Percentiles rank a stretch among this genome's conserved stretches.
These are phyloP conservation scores for Furcasterigmium sp. DNA, from an alignment of 2,329 filamentous ascomycete species.

Conservation along the genomic window DNA sequence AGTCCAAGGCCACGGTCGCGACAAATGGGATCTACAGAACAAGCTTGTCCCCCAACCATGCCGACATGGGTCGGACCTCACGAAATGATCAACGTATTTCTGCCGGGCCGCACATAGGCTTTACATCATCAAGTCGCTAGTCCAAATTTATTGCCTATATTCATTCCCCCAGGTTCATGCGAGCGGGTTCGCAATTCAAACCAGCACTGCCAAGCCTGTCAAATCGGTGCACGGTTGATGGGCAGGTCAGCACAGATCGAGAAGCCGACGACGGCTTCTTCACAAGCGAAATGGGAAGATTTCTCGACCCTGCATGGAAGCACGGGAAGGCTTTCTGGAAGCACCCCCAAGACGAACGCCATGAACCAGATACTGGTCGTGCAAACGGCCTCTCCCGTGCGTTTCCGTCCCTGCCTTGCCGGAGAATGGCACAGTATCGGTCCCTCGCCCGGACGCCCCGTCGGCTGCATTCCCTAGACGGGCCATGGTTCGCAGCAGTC, in stretches of 20 bases:
- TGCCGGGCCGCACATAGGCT: too few relatives aligned
- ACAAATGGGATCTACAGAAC: too few relatives aligned
- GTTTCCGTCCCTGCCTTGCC: constrained; percentile 3
- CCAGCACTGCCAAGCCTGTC: neutral
- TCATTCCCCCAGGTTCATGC: constrained; percentile 4
- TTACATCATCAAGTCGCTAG: too few relatives aligned
- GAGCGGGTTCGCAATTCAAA: neutral
- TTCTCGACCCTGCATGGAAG: neutral
- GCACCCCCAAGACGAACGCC: neutral
- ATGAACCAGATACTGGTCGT: neutral
- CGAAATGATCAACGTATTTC: too few relatives aligned
- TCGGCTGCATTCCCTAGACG: constrained; percentile 2
- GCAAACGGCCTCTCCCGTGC: constrained; percentile 2
- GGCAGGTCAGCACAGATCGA: neutral
- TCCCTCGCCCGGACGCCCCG: neutral
- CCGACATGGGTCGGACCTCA: too few relatives aligned
- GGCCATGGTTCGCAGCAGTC: too few relatives aligned
- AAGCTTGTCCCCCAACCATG: too few relatives aligned
- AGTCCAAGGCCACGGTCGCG: too few relatives aligned
- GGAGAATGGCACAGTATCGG: constrained; percentile 2
- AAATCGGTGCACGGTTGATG: constrained; percentile 1
- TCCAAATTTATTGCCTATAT: neutral
- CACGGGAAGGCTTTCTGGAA: neutral
- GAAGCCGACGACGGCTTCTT: neutral
- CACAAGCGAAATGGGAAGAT: constrained; percentile 2